Evolutionary conservation across 2,329 filamentous ascomycete species (phyloP).

Genomic region (Alternaria burnsii): DNA sequence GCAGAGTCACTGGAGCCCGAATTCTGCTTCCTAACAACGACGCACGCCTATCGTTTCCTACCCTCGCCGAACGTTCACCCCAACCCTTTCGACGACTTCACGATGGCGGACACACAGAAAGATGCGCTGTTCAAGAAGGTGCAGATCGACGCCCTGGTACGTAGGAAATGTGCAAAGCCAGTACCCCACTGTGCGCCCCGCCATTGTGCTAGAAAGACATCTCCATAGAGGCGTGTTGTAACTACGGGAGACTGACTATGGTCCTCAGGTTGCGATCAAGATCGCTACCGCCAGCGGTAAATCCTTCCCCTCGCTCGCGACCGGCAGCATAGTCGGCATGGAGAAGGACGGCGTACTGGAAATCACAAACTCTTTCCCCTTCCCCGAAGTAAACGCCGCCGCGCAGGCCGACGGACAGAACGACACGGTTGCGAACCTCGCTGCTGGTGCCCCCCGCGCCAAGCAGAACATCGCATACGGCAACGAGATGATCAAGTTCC

Average conservation of each 20-base stretch:
- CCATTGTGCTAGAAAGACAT: slow-evolving; percentile 29
- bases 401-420: slow-evolving; percentile 60
- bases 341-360: slow-evolving; percentile 82
- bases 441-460: slow-evolving; percentile 87
- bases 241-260: slow-evolving; percentile 28
- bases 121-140: slow-evolving; percentile 77
- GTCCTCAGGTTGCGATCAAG: slow-evolving; percentile 86
- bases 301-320: slow-evolving; percentile 86
- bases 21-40: slow-evolving; percentile 30
- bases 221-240: neutral
- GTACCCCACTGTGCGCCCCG: slow-evolving; percentile 42
- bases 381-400: slow-evolving; percentile 78
- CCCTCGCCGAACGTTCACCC: slow-evolving; percentile 23
- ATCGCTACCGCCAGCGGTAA: slow-evolving; percentile 95
- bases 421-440: slow-evolving; percentile 62
- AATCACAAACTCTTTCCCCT: slow-evolving; percentile 94
- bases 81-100: slow-evolving; percentile 26
- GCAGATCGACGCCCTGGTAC: slow-evolving; percentile 92
- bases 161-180: slow-evolving; percentile 52
- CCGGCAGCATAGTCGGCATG: slow-evolving; percentile 92
- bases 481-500: slow-evolving; percentile 94
- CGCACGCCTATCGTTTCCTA: slow-evolving; percentile 27
- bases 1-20: slow-evolving; percentile 26
- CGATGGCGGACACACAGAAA: slow-evolving; percentile 49
- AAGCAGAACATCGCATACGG: slow-evolving; percentile 91